Evolutionary conservation across 2,329 filamentous ascomycete species (phyloP), one percentile per base, ranked within the genome.

Genomic region (Aspergillus hiratsukae): DNA sequence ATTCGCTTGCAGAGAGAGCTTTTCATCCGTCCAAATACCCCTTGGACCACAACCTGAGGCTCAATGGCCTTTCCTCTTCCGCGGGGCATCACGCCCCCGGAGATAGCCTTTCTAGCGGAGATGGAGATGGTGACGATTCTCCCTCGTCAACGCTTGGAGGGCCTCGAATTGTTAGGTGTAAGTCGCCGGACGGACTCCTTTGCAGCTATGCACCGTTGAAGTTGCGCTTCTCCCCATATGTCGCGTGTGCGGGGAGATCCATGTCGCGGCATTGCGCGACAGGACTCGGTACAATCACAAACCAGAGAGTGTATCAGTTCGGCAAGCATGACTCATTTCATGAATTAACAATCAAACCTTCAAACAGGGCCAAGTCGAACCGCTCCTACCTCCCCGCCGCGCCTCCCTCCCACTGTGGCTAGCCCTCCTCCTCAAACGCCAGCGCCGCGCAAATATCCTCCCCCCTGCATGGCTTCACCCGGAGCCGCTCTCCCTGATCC

Each of bases 121-220:
- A 97, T 97, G 91, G 93, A 97, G 78, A 84, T 91, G 67, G 89
- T 99, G 55, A 97, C 92, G 0, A 84, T 99, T 23, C 86, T 97
- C 51, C 94, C 94, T 37, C 89, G 94, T 53, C 92, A 97, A 73
- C 85, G 89, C 61, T 86, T 99, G 53, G 91, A 97, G 63, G 85
- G 85, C 64, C 88, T 99, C 61, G 82, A 90, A 66, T 83, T 99
- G 60, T 83, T 99, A 54, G 87, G 88, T 63, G 94, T 97, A 80
- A 80, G 88, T 84, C 57, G 69, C 67, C 10, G 23, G 10, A 46
- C 10, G 3, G 21, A 5, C 41, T 45, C 10, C 21, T 45, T 21
- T 45, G n/a, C n/a, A 10, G n/a, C n/a, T 2, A 40, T 11, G 23
- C 28, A 4, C 41, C 43, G 10, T 48, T 14, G 31, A 31, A 37